Base-by-base conservation (phyloP, 352 stramenopile species). In the Salisapilia sapeloensis region DNA sequence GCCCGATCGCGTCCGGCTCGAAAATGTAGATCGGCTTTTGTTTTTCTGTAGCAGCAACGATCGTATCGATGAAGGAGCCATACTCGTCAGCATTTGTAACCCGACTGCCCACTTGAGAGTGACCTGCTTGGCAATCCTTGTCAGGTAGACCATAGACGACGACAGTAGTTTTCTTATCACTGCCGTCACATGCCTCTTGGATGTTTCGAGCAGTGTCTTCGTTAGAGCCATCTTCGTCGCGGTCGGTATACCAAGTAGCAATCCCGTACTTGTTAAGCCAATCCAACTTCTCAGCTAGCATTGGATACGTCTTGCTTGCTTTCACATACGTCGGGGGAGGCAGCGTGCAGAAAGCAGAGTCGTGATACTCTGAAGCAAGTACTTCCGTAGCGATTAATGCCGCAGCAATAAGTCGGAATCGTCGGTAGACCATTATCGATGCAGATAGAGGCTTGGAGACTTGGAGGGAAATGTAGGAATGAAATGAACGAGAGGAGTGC, bases 1-100 rank as follows among this genome's bases (percentile, higher is more conserved):
- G 43, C 1, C 66, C 60, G 12, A 77, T 50, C 3, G 67, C 67
- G 19, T 74, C 63, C 1, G 63, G 67, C 39, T 83, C 67, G 10
- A 83, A 52, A 12, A 83, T 47, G 44, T 78, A 78, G 3, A 78
- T 38, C 33, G 69, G 54, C 29, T 77, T 71, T 28, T 59, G 63
- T 13, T 60, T 40, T 2, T 56, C 55, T 7, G 78, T 42, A 7
- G 48, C 46, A 11, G 38, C 38, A 0, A 50, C 58, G 19, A 74
- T 29, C 18, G 46, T 44, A 1, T 48, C 38, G 4, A 81, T 40
- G 44, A 72, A 81, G 15, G 43, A 36, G 22, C 51, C 34, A 33
- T 78, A 75, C 28, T 71, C 51, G 18, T 49, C 51, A 1, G 51
- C 43, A 36, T 40, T 75, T 11, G 55, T 45, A 2, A 64, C 53